Conservation (phyloP, 1,139 yeast species). For the Saccharomyces hybrid region DNA sequence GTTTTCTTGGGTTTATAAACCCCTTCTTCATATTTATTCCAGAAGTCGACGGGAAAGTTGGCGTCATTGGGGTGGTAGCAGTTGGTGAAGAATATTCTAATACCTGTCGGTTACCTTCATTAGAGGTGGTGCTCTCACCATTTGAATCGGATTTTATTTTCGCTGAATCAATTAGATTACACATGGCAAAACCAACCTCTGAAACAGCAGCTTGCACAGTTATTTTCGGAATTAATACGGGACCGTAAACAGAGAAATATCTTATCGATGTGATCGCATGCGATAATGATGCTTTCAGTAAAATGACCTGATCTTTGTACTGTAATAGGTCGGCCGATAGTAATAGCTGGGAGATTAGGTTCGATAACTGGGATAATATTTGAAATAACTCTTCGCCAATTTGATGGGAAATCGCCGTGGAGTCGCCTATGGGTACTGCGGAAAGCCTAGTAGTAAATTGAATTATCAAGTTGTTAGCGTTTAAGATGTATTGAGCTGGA, state of each 20-base stretch:
- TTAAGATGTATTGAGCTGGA: neutral
- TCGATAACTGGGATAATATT: slow-evolving; percentile 45
- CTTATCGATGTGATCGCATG: slow-evolving; percentile 74
- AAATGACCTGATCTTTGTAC: slow-evolving; percentile 20
- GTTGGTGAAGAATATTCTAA: neutral
- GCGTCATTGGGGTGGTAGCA: slow-evolving; percentile 5
- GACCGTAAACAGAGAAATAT: slow-evolving; percentile 53
- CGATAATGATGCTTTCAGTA: slow-evolving; percentile 62
- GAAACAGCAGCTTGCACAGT: slow-evolving; percentile 72
- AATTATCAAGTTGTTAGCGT: neutral
- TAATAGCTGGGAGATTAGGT: slow-evolving; percentile 40
- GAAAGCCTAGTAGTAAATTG: neutral
- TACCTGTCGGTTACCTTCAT: neutral
- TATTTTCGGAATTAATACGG: slow-evolving; percentile 48
- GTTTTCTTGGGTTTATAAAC: slow-evolving; percentile 3
- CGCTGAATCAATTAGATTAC: slow-evolving; percentile 56
- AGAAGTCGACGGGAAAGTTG: slow-evolving; percentile 8
- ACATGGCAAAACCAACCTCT: slow-evolving; percentile 64
- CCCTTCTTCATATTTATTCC: neutral
- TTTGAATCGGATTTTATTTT: slow-evolving; percentile 35
- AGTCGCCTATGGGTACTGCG: neutral
- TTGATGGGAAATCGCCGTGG: neutral
- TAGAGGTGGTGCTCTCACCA: neutral
- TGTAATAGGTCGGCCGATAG: slow-evolving; percentile 18
- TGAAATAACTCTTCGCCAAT: slow-evolving; percentile 43